Evolutionary conservation across 257 asterid species (phyloP), one percentile per base, ranked within the genome.

Genomic region (Petunia secreta): DNA sequence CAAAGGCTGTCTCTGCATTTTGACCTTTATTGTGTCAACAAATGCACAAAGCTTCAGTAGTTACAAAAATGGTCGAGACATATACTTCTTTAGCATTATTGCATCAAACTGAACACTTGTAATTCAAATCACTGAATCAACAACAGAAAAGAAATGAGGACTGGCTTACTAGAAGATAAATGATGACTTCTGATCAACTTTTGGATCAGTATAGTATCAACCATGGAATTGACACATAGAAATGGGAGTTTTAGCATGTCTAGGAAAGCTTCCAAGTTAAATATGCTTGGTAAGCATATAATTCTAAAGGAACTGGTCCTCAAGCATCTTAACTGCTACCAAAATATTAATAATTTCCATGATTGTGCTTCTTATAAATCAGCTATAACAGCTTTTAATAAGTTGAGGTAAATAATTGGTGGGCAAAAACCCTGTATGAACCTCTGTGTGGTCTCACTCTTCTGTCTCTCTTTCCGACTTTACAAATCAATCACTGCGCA

Each of bases 381-480:
- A 69, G 25, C 77, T 46, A 25, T 46, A 69, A 69, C 16, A 69
- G n/a, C 43, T 9, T 69, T 46, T 46, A 46, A 5, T 46, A 46
- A 69, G 59, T 46, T 46, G 58, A 25, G 9, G 25, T 46, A 69
- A 9, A 44, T 46, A 2, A 25, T 10, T 69, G 8, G 37, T 16
- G 41, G 52, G 16, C 0, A 10, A 69, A 9, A 44, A 46, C 14
- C 59, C 77, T 46, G 43, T 69, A 46, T 69, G 59, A 46, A 46
- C n/a, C 59, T 58, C 16, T 69, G 59, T 25, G 25, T 8, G 5
- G 4, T 25, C 41, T 69, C 76, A 48, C 76, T 69, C 57, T 44
- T 44, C n/a, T 37, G 69, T 44, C 41, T 57, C 76, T 15, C 75
- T 40, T 65, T 1, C 39, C n/a, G 75, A n/a, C 75, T 68, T 46